Base-by-base conservation (phyloP, 176 grass and related monocot species). In the Pharus latifolius region DNA sequence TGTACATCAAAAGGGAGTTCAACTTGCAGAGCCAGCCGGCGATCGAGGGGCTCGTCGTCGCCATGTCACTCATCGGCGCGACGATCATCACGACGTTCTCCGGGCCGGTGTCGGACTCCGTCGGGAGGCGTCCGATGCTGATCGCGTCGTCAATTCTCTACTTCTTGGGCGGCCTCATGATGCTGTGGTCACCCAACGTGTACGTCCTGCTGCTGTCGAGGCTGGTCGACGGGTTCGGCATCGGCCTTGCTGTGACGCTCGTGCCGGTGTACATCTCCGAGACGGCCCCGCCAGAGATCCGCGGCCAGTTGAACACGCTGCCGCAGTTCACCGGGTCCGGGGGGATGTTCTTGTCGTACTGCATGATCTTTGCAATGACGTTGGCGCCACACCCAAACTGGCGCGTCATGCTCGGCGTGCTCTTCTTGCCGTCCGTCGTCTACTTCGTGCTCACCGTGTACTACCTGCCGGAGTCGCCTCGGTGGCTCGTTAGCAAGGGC, bases 221-320 rank as follows among this genome's bases (percentile, higher is more conserved):
- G 14, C 77, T 96, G 29, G 62, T 96, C 13, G 83, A 89, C 20
- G 93, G 93, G n/a, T 89, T 96, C 20, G 85, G 63, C n/a, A 48
- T 89, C 15, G 88, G 93, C 7, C 81, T 92, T 10, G 76, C 89
- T 10, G 83, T 90, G 31, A 96, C 92, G 3, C 85, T 96, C 3
- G 73, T 96, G 60, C 93, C 93, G 4, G 83, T 92, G 18, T 96
- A 96, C 48, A 92, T 96, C 79, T 96, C 93, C 2, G 86, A 96
- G 88, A 96, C 83, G 11, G 82, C 85, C 53, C 92, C 92, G 6
- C 83, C 85, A 2, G 88, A 96, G 18, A 92, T 84, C 32, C 66
- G 88, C 4, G 92, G 92, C 0, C 66, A 69, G 19, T 63, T 96
- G 22, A 96, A 92, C 73, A 96, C 92, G 30, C 83, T 96, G 10